phyloP scores from a whole-genome alignment of 208 protist genomes.

The Jaenimonas drosophilae region DNA sequence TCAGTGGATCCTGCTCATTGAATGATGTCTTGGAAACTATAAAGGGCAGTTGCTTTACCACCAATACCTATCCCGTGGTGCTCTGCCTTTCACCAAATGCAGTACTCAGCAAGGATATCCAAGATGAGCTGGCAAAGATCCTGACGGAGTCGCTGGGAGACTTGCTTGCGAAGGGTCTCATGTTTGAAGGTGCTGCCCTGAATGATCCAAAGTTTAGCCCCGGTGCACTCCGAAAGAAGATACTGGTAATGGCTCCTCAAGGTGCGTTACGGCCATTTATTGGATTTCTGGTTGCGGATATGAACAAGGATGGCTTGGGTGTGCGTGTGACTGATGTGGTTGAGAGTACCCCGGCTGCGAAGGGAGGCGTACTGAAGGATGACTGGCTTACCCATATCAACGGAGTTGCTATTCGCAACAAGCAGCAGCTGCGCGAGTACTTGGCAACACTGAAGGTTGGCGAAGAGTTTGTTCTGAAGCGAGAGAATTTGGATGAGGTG shows the following conservation, averaged over 20 bases:
- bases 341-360: slow-evolving; percentile 67
- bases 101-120: slow-evolving; percentile 25
- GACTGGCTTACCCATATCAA: slow-evolving; percentile 88
- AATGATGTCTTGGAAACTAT: slow-evolving; percentile 45
- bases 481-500: slow-evolving; percentile 77
- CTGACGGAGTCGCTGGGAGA: slow-evolving; percentile 38
- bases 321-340: slow-evolving; percentile 82
- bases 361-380: slow-evolving; percentile 69
- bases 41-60: slow-evolving; percentile 59
- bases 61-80: slow-evolving; percentile 74
- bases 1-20: slow-evolving; percentile 50
- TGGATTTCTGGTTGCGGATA: slow-evolving; percentile 78
- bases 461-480: slow-evolving; percentile 74
- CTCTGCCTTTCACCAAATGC: slow-evolving; percentile 51
- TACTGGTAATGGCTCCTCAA: slow-evolving; percentile 72
- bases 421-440: slow-evolving; percentile 63
- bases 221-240: slow-evolving; percentile 67
- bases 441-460: slow-evolving; percentile 54
- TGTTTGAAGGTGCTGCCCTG: slow-evolving; percentile 83
- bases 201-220: slow-evolving; percentile 87
- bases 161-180: slow-evolving; percentile 68
- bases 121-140: slow-evolving; percentile 49
- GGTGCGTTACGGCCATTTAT: slow-evolving; percentile 72
- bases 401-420: slow-evolving; percentile 53
- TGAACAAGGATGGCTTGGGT: slow-evolving; percentile 82